Base-by-base conservation (phyloP, 352 stramenopile species). In the Globisporangium polare region DNA sequence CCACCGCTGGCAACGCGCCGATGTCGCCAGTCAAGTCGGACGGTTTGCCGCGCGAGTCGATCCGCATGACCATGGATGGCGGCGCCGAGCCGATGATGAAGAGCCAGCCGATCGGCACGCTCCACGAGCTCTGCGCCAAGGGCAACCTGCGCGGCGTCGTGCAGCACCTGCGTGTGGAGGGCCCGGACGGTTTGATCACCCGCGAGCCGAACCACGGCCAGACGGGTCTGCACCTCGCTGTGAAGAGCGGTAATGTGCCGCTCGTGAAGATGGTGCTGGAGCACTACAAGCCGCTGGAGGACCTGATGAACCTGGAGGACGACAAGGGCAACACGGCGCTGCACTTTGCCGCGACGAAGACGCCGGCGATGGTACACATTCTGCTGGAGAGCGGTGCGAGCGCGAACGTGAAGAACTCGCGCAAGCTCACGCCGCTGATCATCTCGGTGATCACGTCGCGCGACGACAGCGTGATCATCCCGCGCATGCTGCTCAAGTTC, bases 311-410 rank as follows among this genome's bases (percentile, higher is more conserved):
- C 62, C 56, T 92, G 20, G 86, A 93, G 51, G 86, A 95, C 60
- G 86, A 95, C 72, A 95, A 95, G 63, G 86, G 86, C 66, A 95
- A 95, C 72, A 91, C 86, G 45, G 80, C 80, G 54, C 67, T 95
- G 57, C 86, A 95, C 62, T 95, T 95, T 74, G 86, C 86, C 7
- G 86, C 86, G 41, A 95, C 86, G 10, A 95, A 95, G 78, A 90
- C 76, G 13, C 82, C 86, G 1, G 80, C 79, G 26, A 90, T 95
- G 77, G 86, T 95, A 33, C 83, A 93, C 49, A 56, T 90, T 58
- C 57, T 95, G 50, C 65, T 95, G n/a, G 83, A 95, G 65, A 78
- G 68, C 20, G 86, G 86, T 0, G 83, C 78, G 12, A 90, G 78
- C 31, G 83, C 83, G n/a, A 95, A 92, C 60, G 79, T 92, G 26